Percentiles rank a stretch among this genome's conserved stretches.
Conservation (phyloP, 2,329 filamentous ascomycete genomes). For the Monosporascus sp. region DNA sequence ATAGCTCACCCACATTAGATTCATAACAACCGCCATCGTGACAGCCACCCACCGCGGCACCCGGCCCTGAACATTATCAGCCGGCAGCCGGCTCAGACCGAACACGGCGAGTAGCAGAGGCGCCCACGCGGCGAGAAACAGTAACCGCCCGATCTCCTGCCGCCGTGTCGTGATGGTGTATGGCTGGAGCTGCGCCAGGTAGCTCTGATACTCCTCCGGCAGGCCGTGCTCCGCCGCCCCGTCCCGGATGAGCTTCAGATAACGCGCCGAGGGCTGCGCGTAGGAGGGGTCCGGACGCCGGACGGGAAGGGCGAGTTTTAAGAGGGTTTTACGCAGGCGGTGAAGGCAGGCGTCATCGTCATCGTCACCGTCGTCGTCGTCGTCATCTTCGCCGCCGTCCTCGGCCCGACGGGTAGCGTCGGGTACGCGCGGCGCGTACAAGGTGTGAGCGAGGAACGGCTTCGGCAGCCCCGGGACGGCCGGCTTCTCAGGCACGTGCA, state of each 20-base stretch:
- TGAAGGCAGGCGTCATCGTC: conserved; percentile 33
- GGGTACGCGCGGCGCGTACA: conserved; percentile 61
- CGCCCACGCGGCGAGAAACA: conserved; percentile 57
- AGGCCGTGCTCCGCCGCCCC: conserved; percentile 78
- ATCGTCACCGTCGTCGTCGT: conserved; percentile 9
- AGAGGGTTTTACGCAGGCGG: conserved; percentile 28
- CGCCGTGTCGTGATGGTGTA: conserved; percentile 63
- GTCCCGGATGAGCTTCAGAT: conserved; percentile 71
- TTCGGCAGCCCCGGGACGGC: conserved; percentile 43
- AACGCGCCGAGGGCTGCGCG: conserved; percentile 49
- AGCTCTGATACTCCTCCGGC: conserved; percentile 70
- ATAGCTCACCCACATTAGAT: conserved; percentile 56
- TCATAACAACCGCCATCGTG: conserved; percentile 38
- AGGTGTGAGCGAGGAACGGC: conserved; percentile 77
- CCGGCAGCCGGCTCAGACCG: conserved; percentile 41
- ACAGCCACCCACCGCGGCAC: conserved; percentile 62
- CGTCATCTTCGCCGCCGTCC: conserved; percentile 7
- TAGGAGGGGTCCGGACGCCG: conserved; percentile 49
- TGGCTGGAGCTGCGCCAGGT: conserved; percentile 61
- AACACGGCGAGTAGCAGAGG: conserved; percentile 48
- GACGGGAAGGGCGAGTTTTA: conserved; percentile 25
- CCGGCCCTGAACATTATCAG: conserved; percentile 54
- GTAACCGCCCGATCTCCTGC: conserved; percentile 59
- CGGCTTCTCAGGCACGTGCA: conserved; percentile 60
- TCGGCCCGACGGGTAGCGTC: conserved; percentile 20